Evolutionary conservation across 2,329 filamentous ascomycete species (phyloP).

Genomic region (Aspergillus sp.): DNA sequence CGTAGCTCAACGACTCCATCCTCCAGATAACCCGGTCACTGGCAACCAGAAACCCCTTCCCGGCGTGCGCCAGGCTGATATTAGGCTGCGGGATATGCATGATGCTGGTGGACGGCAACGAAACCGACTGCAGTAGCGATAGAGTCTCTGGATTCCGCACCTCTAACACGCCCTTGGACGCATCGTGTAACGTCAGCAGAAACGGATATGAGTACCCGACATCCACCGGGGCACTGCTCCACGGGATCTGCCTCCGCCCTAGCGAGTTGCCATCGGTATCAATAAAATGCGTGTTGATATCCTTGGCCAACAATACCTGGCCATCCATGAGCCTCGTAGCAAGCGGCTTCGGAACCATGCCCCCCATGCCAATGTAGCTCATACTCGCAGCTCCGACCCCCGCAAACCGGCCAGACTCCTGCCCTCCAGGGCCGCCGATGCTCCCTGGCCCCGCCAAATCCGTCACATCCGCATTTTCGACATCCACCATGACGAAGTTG

Average conservation of each 20-base stretch:
- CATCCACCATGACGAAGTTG: conserved; percentile 82
- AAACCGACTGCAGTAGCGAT: conserved; percentile 76
- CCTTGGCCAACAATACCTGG: conserved; percentile 88
- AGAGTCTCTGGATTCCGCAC: conserved; percentile 87
- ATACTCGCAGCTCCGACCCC: conserved; percentile 77
- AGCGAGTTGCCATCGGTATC: conserved; percentile 71
- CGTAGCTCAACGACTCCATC: conserved; percentile 88
- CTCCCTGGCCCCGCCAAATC: conserved; percentile 72
- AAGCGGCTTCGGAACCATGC: conserved; percentile 83
- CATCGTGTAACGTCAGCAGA: conserved; percentile 73
- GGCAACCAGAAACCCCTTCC: conserved; percentile 87
- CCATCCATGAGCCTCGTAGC: conserved; percentile 73
- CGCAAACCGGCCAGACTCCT: conserved; percentile 66
- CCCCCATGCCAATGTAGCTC: conserved; percentile 92
- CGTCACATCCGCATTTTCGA: conserved; percentile 60
- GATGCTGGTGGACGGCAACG: conserved; percentile 69
- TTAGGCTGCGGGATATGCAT: conserved; percentile 89
- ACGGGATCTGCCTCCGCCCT: conserved; percentile 82
- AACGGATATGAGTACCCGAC: conserved; percentile 97
- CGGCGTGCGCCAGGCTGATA: conserved; percentile 87
- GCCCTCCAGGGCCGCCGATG: conserved; percentile 54
- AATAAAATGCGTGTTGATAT: conserved; percentile 91
- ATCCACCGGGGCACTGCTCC: conserved; percentile 76
- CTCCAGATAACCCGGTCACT: conserved; percentile 92
- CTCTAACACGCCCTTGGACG: conserved; percentile 75